Evolutionary conservation across 1,284 basidiomycete genomes (phyloP), one percentile per base, ranked within the genome.

Genomic region (Chiua sp.): DNA sequence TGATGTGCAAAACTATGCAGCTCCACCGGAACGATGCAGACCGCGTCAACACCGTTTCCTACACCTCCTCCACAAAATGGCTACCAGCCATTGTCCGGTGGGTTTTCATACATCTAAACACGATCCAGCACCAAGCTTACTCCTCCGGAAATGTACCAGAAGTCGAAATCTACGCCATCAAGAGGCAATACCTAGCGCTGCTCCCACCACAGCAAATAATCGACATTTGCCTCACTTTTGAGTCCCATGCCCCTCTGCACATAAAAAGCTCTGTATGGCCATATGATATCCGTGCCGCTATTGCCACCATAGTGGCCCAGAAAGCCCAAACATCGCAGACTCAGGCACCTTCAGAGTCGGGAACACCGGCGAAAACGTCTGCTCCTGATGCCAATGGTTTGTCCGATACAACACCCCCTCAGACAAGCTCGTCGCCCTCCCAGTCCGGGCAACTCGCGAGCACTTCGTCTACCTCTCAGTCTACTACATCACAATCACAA

Each of bases 201-300:
- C 78, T 92, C 11, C 81, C 86, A 20, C 82, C 81, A 37, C 80
- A 83, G 51, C 87, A 90, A 75, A 82, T 92, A 68, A 87, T 91
- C 66, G 90, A 92, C 63, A 85, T 92, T 64, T 90, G 90, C 68
- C 79, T 92, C 53, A 80, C 80, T 32, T 86, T 91, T 64, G 90
- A 92, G 66, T 73, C 83, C 12, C 82, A 91, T 75, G 86, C 84
- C 2, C 86, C 89, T 7, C 74, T 80, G 35, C 83, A 86, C 63
- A 71, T 87, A 53, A 85, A 83, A 71, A 79, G 77, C 56, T 76
- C 83, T 28, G 74, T 91, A 72, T 92, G 91, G 88, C 90, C 90
- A 12, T 69, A 77, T 35, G 87, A 92, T 68, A 78, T 92, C 54
- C 80, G 82, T 58, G 82, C 81, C 59, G 87, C 85, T 51, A 88